Base-by-base conservation (phyloP, 306 rosid species). In the Prunus salicina region DNA sequence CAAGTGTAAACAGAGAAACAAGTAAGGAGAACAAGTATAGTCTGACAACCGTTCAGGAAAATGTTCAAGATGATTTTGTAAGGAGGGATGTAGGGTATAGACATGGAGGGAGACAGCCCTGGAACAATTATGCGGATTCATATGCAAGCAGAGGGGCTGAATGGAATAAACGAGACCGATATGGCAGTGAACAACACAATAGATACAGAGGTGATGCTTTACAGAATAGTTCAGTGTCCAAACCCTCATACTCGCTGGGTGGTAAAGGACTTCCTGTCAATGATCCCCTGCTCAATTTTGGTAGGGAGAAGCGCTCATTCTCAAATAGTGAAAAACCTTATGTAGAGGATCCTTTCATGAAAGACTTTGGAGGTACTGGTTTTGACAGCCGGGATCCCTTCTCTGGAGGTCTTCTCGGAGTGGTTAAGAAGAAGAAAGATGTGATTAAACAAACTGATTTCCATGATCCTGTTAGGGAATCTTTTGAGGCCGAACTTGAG, bases 401-500 rank as follows among this genome's bases (percentile, higher is more conserved):
- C 66, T 74, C 90, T 15, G 76, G 82, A 2, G 75, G 93, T 73
- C 88, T 87, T 61, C 79, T 88, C 55, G 98, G 97, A 75, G 88
- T 94, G 79, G 89, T 92, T 38, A 95, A 89, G 90, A 92, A 89
- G 88, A 95, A 95, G 84, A 95, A 95, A 84, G 96, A 95, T 78
- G 80, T 80, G 74, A 66, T 79, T 60, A 90, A 82, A 75, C 96
- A 92, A 81, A 87, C 83, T 82, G 93, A 95, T 81, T 95, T 90
- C 66, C 96, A 90, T 80, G 98, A 95, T 85, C 95, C 97, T 67
- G 96, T 84, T 49, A 92, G 98, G 71, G 98, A 95, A 68, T 95
- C 97, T 3, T 95, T 95, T 76, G 98, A 95, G 92, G 98, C 98
- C 20, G 98, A 95, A 81, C 97, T 95, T 78, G 96, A 92, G 90